phyloP scores from a whole-genome alignment of 176 grass and related monocot genomes.

The Hordeum vulgare region MorexV3_pseudomolecules_assembly NC_058520.1:551969494-551969993 shows the following conservation, averaged over 20 bases:
- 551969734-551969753: neutral
- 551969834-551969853: neutral
- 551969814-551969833: no score
- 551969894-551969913: conserved; percentile 15
- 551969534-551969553: neutral
- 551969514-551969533: neutral
- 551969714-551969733: neutral
- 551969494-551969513: conserved; percentile 21
- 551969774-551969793: neutral
- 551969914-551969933: neutral
- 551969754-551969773: neutral
- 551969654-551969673: neutral
- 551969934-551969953: conserved; percentile 2
- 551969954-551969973: conserved; percentile 17
- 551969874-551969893: neutral
- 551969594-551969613: neutral
- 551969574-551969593: neutral
- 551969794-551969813: neutral
- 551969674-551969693: neutral
- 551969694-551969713: neutral
- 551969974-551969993: conserved; percentile 60
- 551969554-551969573: neutral
- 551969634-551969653: neutral
- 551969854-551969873: neutral
- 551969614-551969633: neutral